Evolutionary conservation across 2,329 filamentous ascomycete genomes (phyloP).

Genomic region (Botrytis squamosa): DNA sequence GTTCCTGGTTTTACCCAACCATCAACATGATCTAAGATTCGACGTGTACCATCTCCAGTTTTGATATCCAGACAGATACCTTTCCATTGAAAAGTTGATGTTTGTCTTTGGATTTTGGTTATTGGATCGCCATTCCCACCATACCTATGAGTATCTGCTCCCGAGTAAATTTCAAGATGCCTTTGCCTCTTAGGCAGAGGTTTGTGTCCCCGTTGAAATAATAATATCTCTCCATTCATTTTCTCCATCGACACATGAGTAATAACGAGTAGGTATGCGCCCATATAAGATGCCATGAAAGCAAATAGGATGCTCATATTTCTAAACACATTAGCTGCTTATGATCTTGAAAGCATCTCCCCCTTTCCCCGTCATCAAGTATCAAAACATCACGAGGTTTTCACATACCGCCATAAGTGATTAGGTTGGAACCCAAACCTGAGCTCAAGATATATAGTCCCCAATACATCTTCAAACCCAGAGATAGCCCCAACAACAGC

Average conservation of each 20-base stretch:
- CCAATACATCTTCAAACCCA: conserved; percentile 53
- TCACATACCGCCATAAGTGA: conserved; percentile 58
- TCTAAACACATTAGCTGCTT: conserved; percentile 19
- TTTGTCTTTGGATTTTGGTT: conserved; percentile 17
- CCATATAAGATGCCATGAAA: conserved; percentile 61
- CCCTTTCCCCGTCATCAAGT: neutral
- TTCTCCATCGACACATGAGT: conserved; percentile 64
- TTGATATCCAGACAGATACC: conserved; percentile 68
- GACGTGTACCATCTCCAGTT: conserved; percentile 60
- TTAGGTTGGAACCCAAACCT: conserved; percentile 56
- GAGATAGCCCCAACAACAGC: conserved; percentile 56
- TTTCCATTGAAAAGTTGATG: conserved; percentile 30
- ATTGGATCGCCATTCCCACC: conserved; percentile 2
- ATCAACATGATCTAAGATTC: conserved; percentile 66
- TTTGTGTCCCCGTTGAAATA: conserved; percentile 70
- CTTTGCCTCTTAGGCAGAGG: conserved; percentile 20
- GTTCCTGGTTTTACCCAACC: conserved; percentile 72
- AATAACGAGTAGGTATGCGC: conserved; percentile 61
- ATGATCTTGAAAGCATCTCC: neutral
- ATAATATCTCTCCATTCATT: conserved; percentile 73
- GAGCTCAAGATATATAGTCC: conserved; percentile 48
- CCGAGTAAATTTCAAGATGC: conserved; percentile 20
- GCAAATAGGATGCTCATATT: conserved; percentile 69
- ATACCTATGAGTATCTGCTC: conserved; percentile 25
- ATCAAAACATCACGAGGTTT: too few species aligned